Base-by-base conservation (phyloP, 129 eudicot genomes). In the Sambucus nigra region DNA sequence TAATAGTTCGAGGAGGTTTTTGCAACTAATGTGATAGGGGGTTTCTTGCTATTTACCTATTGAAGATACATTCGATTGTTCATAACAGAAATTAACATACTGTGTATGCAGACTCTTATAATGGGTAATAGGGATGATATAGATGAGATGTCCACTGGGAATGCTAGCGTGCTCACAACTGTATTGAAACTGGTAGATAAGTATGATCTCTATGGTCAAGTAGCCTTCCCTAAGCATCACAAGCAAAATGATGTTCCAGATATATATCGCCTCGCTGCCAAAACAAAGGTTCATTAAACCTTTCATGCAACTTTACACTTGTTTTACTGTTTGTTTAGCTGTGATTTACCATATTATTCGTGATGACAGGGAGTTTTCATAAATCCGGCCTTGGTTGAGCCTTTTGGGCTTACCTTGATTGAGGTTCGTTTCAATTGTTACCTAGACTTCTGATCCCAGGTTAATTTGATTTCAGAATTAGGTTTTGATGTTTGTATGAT, bases 91-190 rank as follows among this genome's bases (percentile, higher is more conserved):
- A n/a, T n/a, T 27, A 25, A 55, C 5, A 21, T 46, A 50, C 56
- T 61, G 10, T 59, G 39, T 27, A 20, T 64, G 57, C 71, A 88
- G 96, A 83, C 87, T 11, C 86, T 88, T 57, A 88, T 88, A 28
- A 88, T 88, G 96, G 96, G 96, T 59, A 88, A 88, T 28, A 77
- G 96, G 63, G 96, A 88, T 55, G 94, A 88, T 55, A 83, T 88
- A 15, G 94, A 88, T 23, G 96, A 88, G 59, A 77, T 88, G 94
- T 50, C 94, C 7, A 70, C 75, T 25, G 94, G 91, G 29, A 88
- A 70, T 52, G 89, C 94, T 12, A 67, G 64, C 29, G 96, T 88
- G 41, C 81, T 88, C 35, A 83, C 80, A 25, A 88, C 96, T 11
- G 91, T 88, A 47, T 40, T 88, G 53, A 88, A 88, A 73, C 56